Percentiles rank a stretch among this genome's conserved stretches.
Evolutionary conservation across 2,329 filamentous ascomycete species (phyloP).

Genomic region (Bipolaris zeicola): DNA sequence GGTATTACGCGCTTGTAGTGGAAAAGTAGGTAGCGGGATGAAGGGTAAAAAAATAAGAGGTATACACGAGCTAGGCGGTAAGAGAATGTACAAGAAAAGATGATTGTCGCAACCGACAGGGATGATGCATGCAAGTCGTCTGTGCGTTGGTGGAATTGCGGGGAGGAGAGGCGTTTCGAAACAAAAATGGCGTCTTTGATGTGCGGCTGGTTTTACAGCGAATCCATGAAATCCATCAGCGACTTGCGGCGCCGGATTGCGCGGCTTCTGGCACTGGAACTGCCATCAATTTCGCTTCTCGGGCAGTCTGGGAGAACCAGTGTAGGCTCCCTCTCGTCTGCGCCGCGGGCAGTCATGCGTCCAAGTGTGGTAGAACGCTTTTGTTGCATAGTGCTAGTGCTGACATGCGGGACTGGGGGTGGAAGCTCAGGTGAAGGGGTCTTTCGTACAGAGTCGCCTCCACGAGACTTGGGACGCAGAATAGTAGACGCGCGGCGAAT

Average conservation of each 20-base stretch:
- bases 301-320: conserved; percentile 44
- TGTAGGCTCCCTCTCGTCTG: conserved; percentile 43
- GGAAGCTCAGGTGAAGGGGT: conserved; percentile 32
- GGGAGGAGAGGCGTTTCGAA: conserved; percentile 19
- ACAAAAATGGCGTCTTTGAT: conserved; percentile 15
- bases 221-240: conserved; percentile 43
- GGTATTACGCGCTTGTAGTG: conserved; percentile 17
- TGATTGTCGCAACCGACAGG: conserved; percentile 1
- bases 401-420: conserved; percentile 29
- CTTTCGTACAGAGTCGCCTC: conserved; percentile 21
- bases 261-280: conserved; percentile 32
- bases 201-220: conserved; percentile 15
- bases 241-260: conserved; percentile 46
- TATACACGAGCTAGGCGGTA: background rate
- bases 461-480: conserved; percentile 34
- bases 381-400: conserved; percentile 20
- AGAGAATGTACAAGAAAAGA: background rate
- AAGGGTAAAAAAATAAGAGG: background rate
- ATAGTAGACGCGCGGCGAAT: conserved; percentile 41
- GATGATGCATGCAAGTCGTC: conserved; percentile 11
- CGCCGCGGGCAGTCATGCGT: conserved; percentile 42
- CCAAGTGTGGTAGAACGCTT: conserved; percentile 23
- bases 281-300: conserved; percentile 21
- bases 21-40: background rate
- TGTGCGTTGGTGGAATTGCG: conserved; percentile 14